Conservation (phyloP, 169 alveolate species). For the Plasmodium adleri region DNA sequence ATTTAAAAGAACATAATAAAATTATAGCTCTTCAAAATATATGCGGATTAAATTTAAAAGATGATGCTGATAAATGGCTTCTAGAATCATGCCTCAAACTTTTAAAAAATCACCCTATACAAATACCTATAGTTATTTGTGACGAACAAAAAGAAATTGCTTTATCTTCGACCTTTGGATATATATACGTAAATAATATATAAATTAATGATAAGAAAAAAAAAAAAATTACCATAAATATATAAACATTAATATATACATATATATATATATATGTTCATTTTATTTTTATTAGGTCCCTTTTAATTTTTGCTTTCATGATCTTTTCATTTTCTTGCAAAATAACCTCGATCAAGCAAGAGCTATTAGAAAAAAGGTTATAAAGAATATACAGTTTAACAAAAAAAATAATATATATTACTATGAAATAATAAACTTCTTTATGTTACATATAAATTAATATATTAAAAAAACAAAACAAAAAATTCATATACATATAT, state of each 20-base stretch:
- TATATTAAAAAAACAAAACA: not conserved
- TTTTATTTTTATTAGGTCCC: slow-evolving; percentile 33
- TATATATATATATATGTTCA: slow-evolving; percentile 16
- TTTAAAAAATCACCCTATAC: slow-evolving; percentile 64
- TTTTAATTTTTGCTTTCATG: slow-evolving; percentile 50
- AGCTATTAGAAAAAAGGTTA: slow-evolving; percentile 49
- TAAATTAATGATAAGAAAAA: not conserved
- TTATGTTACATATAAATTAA: too few relatives aligned
- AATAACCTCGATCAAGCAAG: slow-evolving; percentile 45
- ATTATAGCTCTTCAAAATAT: slow-evolving; percentile 43
- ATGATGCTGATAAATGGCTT: slow-evolving; percentile 77
- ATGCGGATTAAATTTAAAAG: slow-evolving; percentile 73
- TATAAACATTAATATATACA: not conserved
- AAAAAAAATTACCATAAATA: not conserved
- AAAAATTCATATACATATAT: not conserved
- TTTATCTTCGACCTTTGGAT: slow-evolving; percentile 73
- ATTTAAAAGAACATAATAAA: slow-evolving; percentile 49
- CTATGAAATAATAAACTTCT: not conserved
- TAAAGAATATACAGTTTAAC: not conserved
- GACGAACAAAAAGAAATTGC: slow-evolving; percentile 9
- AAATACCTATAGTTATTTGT: slow-evolving; percentile 61
- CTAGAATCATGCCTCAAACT: slow-evolving; percentile 71
- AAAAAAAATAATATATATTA: not conserved
- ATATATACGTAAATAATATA: slow-evolving; percentile 47
- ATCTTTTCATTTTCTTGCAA: slow-evolving; percentile 49